Conservation (phyloP, 164 flowering plant genomes). For the Brasenia schreberi region DNA sequence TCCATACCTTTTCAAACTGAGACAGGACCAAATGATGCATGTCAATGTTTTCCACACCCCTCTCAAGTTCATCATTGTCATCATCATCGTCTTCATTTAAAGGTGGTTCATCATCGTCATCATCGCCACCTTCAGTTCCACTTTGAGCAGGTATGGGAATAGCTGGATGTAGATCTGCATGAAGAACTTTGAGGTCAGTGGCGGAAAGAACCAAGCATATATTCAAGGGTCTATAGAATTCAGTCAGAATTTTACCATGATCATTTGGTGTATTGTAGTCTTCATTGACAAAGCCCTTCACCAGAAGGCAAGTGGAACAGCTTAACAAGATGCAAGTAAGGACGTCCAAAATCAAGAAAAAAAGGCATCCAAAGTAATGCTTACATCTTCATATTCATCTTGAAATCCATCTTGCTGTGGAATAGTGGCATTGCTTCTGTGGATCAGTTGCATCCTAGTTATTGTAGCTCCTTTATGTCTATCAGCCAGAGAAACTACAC, state of each 20-base stretch:
- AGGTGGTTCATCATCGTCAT: constrained; percentile 63
- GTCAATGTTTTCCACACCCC: constrained; percentile 65
- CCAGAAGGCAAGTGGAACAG: constrained; percentile 50
- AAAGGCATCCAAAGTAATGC: not conserved
- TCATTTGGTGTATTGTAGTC: constrained; percentile 91
- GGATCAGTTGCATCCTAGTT: constrained; percentile 8
- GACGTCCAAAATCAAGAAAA: constrained; percentile 1
- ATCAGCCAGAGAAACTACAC: constrained; percentile 6
- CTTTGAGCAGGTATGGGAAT: constrained; percentile 25
- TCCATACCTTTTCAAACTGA: constrained; percentile 85
- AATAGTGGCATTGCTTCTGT: constrained; percentile 19
- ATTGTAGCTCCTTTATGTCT: constrained; percentile 5
- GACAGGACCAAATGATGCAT: constrained; percentile 84
- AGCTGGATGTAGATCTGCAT: constrained; percentile 52
- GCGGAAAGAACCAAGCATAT: not conserved
- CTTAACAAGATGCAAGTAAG: constrained; percentile 21
- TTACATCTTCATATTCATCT: constrained; percentile 69
- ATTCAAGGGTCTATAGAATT: not conserved
- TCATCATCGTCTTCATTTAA: constrained; percentile 80
- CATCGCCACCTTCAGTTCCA: constrained; percentile 16
- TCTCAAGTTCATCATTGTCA: constrained; percentile 80
- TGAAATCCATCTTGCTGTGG: constrained; percentile 81
- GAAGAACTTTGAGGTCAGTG: not conserved
- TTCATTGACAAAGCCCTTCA: constrained; percentile 57
- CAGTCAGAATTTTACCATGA: constrained; percentile 29